Evolutionary conservation across 208 protist genomes (phyloP).

Genomic region (Tritrichomonas musculus): DNA sequence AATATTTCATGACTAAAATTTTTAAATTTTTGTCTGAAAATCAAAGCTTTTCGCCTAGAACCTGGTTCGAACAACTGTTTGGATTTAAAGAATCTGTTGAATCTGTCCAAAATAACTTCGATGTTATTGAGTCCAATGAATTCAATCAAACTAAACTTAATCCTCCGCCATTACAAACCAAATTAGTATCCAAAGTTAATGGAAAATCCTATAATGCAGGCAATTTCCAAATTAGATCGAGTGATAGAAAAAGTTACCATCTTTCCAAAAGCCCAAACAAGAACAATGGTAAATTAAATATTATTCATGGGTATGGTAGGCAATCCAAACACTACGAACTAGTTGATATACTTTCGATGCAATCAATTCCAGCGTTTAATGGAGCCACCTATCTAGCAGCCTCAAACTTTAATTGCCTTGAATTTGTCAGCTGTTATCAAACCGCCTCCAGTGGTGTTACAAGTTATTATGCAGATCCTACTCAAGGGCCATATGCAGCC

Average conservation of each 20-base stretch:
- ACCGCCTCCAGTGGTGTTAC: not conserved
- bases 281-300: not conserved
- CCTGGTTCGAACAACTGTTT: not conserved
- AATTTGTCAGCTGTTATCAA: not conserved
- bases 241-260: too few relatives aligned
- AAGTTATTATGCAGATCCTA: not conserved
- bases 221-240: not conserved
- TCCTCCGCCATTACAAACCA: too few relatives aligned
- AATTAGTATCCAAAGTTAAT: not conserved
- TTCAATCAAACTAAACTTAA: too few relatives aligned
- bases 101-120: not conserved
- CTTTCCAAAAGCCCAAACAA: not conserved
- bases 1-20: too few relatives aligned
- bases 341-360: not conserved
- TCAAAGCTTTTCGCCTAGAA: too few relatives aligned
- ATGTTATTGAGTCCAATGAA: not conserved
- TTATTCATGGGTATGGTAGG: not conserved
- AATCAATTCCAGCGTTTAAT: not conserved
- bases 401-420: slow-evolving; percentile 35
- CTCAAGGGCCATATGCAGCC: not conserved
- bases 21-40: too few relatives aligned
- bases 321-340: not conserved
- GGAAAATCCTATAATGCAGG: not conserved
- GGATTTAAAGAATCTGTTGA: not conserved
- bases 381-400: too few relatives aligned